phyloP scores from a whole-genome alignment of 108 stramenopile species.

The Cyclotella choctawhatcheeana region DNA sequence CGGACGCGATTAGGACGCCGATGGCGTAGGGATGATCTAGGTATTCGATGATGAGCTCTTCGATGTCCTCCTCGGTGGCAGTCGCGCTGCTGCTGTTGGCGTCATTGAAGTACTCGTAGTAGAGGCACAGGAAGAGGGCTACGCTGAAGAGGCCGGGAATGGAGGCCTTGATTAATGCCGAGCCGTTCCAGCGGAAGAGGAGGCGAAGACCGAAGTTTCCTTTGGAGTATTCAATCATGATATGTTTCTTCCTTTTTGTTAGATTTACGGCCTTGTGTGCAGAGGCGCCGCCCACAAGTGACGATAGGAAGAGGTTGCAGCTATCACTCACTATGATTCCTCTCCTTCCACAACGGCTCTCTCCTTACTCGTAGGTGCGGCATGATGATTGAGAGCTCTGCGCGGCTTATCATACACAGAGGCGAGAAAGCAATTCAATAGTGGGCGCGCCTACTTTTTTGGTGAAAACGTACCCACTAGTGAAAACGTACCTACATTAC shows the following conservation, averaged over 20 bases:
- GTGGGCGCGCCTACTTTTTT: no score
- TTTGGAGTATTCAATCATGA: slow-evolving; percentile 79
- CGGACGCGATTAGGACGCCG: slow-evolving; percentile 59
- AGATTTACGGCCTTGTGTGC: no score
- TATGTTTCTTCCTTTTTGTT: no score
- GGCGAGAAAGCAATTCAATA: no score
- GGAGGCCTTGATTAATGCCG: slow-evolving; percentile 58
- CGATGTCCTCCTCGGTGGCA: not conserved
- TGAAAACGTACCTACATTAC: no score
- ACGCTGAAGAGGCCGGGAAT: slow-evolving; percentile 62
- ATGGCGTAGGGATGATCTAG: slow-evolving; percentile 76
- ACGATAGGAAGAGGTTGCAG: not conserved
- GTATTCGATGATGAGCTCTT: not conserved
- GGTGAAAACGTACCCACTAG: no score
- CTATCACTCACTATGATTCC: no score
- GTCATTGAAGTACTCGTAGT: slow-evolving; percentile 11
- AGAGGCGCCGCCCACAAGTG: no score
- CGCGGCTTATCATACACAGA: no score
- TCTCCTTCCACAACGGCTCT: no score
- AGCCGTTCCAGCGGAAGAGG: slow-evolving; percentile 68
- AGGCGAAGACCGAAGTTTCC: slow-evolving; percentile 64
- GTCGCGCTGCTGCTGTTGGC: not conserved
- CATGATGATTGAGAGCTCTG: no score
- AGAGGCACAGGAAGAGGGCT: slow-evolving; percentile 47
- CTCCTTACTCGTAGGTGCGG: no score